These are phyloP conservation scores for Neurospora pannonica DNA, from an alignment of 495 filamentous ascomycete species.

Conservation along the genomic window DNA sequence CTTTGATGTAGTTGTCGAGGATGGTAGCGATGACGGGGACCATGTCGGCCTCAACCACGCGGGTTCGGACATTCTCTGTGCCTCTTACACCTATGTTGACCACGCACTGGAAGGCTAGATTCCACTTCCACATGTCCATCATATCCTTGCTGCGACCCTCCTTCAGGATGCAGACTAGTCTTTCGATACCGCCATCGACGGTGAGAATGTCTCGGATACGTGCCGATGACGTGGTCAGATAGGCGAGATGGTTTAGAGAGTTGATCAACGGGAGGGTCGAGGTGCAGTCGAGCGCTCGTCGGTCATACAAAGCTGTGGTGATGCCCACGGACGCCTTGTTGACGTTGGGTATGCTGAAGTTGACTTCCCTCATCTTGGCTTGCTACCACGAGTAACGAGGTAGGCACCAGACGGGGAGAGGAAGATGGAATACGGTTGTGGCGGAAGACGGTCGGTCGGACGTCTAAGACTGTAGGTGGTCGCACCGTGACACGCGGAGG, in stretches of 20 bases:
- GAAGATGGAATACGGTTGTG: not conserved
- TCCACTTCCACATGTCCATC: conserved; percentile 99
- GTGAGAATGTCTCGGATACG: conserved; percentile 96
- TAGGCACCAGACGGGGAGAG: conserved; percentile 25
- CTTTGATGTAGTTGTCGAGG: conserved; percentile 94
- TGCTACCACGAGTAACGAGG: conserved; percentile 19
- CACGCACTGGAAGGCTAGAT: conserved; percentile 94
- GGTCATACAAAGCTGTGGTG: conserved; percentile 95
- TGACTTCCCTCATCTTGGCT: conserved; percentile 89
- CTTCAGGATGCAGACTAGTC: conserved; percentile 94
- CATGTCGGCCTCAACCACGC: conserved; percentile 97
- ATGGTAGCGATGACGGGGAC: conserved; percentile 99
- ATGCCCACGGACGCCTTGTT: conserved; percentile 99
- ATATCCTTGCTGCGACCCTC: conserved; percentile 90
- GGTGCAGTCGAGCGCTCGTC: conserved; percentile 93
- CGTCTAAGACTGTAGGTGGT: not conserved
- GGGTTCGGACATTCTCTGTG: conserved; percentile 82
- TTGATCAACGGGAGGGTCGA: conserved; percentile 96
- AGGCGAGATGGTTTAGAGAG: conserved; percentile 94
- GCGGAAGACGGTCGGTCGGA: not conserved
- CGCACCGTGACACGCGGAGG: not conserved
- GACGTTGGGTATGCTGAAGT: conserved; percentile 98
- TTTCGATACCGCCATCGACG: conserved; percentile 94
- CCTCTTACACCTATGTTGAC: conserved; percentile 97
- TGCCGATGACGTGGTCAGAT: conserved; percentile 96